Conservation (phyloP, 257 asterid genomes). For the Nicotiana noctiflora region DNA sequence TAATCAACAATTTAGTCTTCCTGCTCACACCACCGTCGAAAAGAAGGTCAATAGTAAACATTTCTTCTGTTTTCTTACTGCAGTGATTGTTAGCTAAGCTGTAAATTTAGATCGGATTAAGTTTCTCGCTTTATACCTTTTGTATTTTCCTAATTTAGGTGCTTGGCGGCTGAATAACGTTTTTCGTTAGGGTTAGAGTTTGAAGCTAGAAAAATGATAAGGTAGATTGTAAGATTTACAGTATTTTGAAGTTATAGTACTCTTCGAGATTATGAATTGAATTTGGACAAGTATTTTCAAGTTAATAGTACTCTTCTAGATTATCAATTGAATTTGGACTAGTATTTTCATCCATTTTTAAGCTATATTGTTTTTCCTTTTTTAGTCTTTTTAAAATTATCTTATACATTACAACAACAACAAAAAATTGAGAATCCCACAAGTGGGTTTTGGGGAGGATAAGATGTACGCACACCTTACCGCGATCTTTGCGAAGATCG, state of each 20-base stretch:
- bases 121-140: not conserved
- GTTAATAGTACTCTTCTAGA: not conserved
- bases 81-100: not conserved
- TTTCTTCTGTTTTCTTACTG: not conserved
- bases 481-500: too few relatives aligned
- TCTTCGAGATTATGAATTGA: not conserved
- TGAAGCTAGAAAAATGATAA: not conserved
- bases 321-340: not conserved
- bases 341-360: not conserved
- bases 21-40: conserved; percentile 41
- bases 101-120: not conserved
- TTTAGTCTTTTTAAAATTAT: too few relatives aligned
- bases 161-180: not conserved
- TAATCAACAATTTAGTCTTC: conserved; percentile 31
- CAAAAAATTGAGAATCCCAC: too few relatives aligned
- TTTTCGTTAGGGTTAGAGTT: not conserved
- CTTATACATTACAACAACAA: too few relatives aligned
- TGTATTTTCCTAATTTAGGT: not conserved
- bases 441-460: too few relatives aligned
- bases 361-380: not conserved
- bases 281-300: not conserved
- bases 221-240: not conserved
- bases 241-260: not conserved
- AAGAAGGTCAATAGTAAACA: conserved; percentile 41
- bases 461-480: too few relatives aligned